Conservation (phyloP, 345 rosid species). For the Turritis glabra region DNA sequence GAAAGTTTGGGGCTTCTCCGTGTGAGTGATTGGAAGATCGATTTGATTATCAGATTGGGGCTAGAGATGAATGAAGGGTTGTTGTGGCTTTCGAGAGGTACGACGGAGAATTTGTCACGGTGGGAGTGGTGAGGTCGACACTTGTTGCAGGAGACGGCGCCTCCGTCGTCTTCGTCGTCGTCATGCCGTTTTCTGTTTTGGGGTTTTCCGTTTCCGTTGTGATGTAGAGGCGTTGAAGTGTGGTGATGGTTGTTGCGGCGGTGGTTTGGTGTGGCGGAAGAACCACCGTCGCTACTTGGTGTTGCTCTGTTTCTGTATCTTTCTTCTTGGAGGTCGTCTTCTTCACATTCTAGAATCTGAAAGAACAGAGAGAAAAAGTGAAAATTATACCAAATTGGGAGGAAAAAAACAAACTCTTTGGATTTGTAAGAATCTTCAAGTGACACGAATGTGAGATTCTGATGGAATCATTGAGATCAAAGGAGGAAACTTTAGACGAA, state of each 20-base stretch:
- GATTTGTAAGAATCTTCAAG: not conserved
- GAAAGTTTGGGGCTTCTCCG: constrained; percentile 62
- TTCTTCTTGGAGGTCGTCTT: constrained; percentile 45
- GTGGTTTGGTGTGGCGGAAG: constrained; percentile 44
- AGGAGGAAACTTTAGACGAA: constrained; percentile 25
- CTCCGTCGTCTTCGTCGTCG: constrained; percentile 30
- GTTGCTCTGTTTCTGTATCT: constrained; percentile 42
- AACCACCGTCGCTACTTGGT: constrained; percentile 40
- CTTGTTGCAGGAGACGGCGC: constrained; percentile 77
- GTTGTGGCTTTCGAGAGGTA: constrained; percentile 70
- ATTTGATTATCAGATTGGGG: constrained; percentile 76
- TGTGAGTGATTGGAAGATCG: constrained; percentile 64
- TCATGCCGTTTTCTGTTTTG: constrained; percentile 50
- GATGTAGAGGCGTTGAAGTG: constrained; percentile 66
- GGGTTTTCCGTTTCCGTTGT: constrained; percentile 46
- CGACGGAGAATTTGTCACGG: constrained; percentile 78
- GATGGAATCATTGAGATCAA: constrained; percentile 27
- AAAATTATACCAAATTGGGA: not conserved
- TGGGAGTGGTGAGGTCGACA: constrained; percentile 72
- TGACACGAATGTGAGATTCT: not conserved
- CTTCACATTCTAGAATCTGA: constrained; percentile 89
- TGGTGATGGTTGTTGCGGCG: constrained; percentile 52
- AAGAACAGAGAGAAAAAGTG: not conserved
- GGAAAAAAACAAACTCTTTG: not conserved
- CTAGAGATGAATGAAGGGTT: constrained; percentile 59